phyloP scores from a whole-genome alignment of 78 protist species.

The Tieghemostelium lacteum region DNA sequence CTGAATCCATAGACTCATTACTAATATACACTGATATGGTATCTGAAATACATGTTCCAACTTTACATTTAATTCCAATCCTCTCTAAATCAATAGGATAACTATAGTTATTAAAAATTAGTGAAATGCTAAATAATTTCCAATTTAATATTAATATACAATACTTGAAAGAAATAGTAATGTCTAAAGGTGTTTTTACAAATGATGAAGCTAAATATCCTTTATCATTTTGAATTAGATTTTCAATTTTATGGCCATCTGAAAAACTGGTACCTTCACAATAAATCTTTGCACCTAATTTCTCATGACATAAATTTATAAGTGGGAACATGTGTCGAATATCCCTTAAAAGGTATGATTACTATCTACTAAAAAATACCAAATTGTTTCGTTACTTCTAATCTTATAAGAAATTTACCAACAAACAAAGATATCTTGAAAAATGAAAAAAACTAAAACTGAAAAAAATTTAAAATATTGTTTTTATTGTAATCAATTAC shows the following conservation, averaged over 20 bases:
- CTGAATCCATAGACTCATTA: conserved; percentile 18
- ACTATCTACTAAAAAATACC: too few species aligned
- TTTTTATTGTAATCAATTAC: not conserved
- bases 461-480: not conserved
- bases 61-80: conserved; percentile 29
- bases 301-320: conserved; percentile 2
- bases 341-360: not conserved
- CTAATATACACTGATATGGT: conserved; percentile 47
- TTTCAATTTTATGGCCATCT: conserved; percentile 18
- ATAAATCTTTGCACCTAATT: conserved; percentile 30
- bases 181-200: conserved; percentile 42
- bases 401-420: not conserved
- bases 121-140: not conserved
- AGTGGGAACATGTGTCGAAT: not conserved
- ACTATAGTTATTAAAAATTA: not conserved
- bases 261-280: conserved; percentile 46
- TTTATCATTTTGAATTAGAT: not conserved
- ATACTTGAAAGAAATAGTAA: conserved; percentile 66
- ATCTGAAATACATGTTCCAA: conserved; percentile 43
- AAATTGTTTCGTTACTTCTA: not conserved
- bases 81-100: conserved; percentile 71
- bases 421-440: too few species aligned
- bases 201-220: conserved; percentile 44
- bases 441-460: not conserved
- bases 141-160: not conserved